A percentile compares a stretch with the other conserved stretches of the same genome.
Conservation (phyloP, 768 basidiomycete species). For the Pholiota microspora region DNA sequence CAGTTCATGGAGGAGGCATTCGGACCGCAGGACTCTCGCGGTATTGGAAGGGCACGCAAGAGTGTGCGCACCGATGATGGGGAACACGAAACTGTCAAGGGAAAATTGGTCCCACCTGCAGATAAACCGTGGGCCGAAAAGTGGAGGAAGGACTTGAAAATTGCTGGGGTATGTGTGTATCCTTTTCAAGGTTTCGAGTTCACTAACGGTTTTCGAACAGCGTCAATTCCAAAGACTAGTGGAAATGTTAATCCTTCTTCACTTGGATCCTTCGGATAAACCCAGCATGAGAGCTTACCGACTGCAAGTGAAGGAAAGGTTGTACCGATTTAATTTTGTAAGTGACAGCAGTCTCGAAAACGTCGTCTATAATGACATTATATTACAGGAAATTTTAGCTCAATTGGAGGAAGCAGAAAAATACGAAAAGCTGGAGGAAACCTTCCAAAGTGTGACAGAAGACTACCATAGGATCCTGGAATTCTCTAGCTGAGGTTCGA, state of each 20-base stretch:
- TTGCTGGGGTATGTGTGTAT: constrained; percentile 65
- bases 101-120: constrained; percentile 75
- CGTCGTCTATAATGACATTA: too few relatives aligned
- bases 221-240: constrained; percentile 91
- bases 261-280: constrained; percentile 61
- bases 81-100: constrained; percentile 32
- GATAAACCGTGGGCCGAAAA: constrained; percentile 76
- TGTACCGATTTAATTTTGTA: constrained; percentile 95
- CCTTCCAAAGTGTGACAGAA: constrained; percentile 80
- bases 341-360: constrained; percentile 31
- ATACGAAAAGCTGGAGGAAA: constrained; percentile 88
- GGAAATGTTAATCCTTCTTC: constrained; percentile 85
- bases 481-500: constrained; percentile 35
- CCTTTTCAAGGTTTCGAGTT: constrained; percentile 6
- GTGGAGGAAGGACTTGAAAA: constrained; percentile 82
- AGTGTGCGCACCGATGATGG: constrained; percentile 30
- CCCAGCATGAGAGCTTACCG: constrained; percentile 65
- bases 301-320: constrained; percentile 90
- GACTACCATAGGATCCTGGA: constrained; percentile 83
- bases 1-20: constrained; percentile 74
- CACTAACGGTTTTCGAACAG: constrained; percentile 35
- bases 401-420: constrained; percentile 88
- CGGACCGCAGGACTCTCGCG: constrained; percentile 44
- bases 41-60: constrained; percentile 41
- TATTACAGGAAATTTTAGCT: constrained; percentile 72